Evolutionary conservation across 164 flowering plant genomes (phyloP).

Genomic region (Vitis rupestris): DNA sequence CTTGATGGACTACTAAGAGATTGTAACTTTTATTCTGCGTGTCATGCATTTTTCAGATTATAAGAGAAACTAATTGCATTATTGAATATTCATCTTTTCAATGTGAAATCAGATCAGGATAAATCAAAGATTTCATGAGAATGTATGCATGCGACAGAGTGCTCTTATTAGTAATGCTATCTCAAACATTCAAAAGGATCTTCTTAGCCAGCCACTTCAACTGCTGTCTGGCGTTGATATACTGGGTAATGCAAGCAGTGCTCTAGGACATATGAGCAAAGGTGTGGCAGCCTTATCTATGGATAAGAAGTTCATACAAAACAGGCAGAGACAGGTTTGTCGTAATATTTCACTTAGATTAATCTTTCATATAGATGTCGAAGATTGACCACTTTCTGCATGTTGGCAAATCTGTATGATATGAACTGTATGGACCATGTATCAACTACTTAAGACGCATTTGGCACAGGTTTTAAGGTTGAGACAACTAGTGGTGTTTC

Average conservation of each 20-base stretch:
- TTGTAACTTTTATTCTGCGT: neutral
- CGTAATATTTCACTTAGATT: neutral
- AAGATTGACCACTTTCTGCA: neutral
- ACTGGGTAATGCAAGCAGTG: conserved; percentile 99
- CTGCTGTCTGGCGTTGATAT: conserved; percentile 96
- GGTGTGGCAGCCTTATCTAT: conserved; percentile 98
- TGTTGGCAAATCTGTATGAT: too few species aligned
- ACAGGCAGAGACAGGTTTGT: conserved; percentile 90
- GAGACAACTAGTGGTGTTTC: too few species aligned
- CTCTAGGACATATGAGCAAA: conserved; percentile 99
- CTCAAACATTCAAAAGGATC: conserved; percentile 82
- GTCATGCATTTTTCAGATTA: neutral
- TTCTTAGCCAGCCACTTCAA: conserved; percentile 95
- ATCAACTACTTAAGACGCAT: too few species aligned
- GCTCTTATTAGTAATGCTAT: conserved; percentile 68
- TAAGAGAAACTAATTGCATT: neutral
- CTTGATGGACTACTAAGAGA: neutral
- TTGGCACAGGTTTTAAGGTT: too few species aligned
- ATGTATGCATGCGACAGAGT: conserved; percentile 84
- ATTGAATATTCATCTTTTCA: neutral
- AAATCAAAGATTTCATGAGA: conserved; percentile 82
- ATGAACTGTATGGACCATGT: too few species aligned
- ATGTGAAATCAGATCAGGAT: conserved; percentile 60
- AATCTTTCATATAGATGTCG: neutral
- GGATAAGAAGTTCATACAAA: conserved; percentile 97